Percentiles rank a stretch among this genome's conserved stretches.
phyloP scores from a whole-genome alignment of 257 asterid genomes.

The Thymus quinquecostatus region DNA sequence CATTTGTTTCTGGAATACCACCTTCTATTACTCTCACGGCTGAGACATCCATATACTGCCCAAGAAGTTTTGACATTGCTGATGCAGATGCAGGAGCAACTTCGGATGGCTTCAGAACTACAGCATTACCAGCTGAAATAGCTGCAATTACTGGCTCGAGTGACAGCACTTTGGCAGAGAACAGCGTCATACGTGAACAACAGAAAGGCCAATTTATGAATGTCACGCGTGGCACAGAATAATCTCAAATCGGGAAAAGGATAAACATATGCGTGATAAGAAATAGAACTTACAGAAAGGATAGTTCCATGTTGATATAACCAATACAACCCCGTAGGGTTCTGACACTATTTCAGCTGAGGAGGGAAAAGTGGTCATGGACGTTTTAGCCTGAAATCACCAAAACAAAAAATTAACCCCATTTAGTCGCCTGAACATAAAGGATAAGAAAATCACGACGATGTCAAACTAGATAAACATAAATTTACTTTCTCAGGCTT shows the following conservation, averaged over 20 bases:
- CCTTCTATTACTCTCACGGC: slow-evolving; percentile 87
- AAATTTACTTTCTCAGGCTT: slow-evolving; percentile 69
- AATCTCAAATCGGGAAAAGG: neutral
- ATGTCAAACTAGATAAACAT: neutral
- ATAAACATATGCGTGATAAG: neutral
- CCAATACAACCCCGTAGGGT: slow-evolving; percentile 78
- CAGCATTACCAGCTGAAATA: slow-evolving; percentile 88
- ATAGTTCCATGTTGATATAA: slow-evolving; percentile 93
- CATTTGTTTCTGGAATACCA: slow-evolving; percentile 49
- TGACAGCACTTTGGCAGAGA: slow-evolving; percentile 52
- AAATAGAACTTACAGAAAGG: slow-evolving; percentile 71
- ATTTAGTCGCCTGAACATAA: neutral
- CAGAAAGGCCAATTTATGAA: slow-evolving; percentile 22
- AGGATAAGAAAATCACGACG: neutral
- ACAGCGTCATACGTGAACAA: slow-evolving; percentile 15
- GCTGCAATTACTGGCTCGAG: slow-evolving; percentile 90
- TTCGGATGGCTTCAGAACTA: slow-evolving; percentile 74
- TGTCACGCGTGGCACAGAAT: slow-evolving; percentile 10
- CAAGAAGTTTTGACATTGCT: slow-evolving; percentile 61
- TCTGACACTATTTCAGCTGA: slow-evolving; percentile 83
- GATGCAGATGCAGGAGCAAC: slow-evolving; percentile 68
- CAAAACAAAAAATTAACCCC: neutral
- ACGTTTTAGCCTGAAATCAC: slow-evolving; percentile 65
- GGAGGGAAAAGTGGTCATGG: slow-evolving; percentile 72
- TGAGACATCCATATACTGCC: slow-evolving; percentile 75